These are phyloP conservation scores for Rhizopogon vinicolor DNA, from an alignment of 768 basidiomycete genomes.

Conservation along the genomic window DNA sequence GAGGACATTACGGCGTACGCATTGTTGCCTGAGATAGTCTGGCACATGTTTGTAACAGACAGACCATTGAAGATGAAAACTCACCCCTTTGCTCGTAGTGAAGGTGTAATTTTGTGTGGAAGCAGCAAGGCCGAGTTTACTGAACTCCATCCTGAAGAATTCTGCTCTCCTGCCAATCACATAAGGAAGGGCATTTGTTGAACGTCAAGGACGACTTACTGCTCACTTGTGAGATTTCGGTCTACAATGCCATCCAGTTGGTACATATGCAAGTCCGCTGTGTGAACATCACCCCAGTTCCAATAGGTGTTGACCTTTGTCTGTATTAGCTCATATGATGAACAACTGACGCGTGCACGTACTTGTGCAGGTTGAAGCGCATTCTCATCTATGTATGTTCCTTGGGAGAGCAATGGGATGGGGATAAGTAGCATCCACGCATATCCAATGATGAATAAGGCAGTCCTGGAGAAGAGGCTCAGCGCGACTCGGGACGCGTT, in stretches of 20 bases:
- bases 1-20: constrained; percentile 79
- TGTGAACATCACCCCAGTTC: constrained; percentile 87
- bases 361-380: constrained; percentile 93
- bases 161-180: constrained; percentile 51
- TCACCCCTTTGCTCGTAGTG: constrained; percentile 45
- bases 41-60: constrained; percentile 1
- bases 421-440: constrained; percentile 85
- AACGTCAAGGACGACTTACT: constrained; percentile 45
- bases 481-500: constrained; percentile 3
- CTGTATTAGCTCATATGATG: neutral
- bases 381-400: constrained; percentile 91
- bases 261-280: constrained; percentile 77
- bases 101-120: constrained; percentile 69
- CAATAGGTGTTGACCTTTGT: constrained; percentile 85
- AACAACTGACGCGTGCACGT: constrained; percentile 10
- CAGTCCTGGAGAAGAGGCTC: constrained; percentile 34
- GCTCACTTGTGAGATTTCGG: constrained; percentile 58
- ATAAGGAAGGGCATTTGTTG: neutral
- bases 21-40: constrained; percentile 68
- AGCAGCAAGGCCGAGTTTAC: constrained; percentile 67
- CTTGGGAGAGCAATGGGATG: constrained; percentile 52
- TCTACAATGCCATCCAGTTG: constrained; percentile 61
- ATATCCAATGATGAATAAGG: constrained; percentile 63
- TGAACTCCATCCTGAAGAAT: constrained; percentile 60
- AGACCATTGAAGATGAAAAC: neutral